These are phyloP conservation scores for Chaetomium strumarium DNA, from an alignment of 2,329 filamentous ascomycete genomes.

Conservation along the genomic window DNA sequence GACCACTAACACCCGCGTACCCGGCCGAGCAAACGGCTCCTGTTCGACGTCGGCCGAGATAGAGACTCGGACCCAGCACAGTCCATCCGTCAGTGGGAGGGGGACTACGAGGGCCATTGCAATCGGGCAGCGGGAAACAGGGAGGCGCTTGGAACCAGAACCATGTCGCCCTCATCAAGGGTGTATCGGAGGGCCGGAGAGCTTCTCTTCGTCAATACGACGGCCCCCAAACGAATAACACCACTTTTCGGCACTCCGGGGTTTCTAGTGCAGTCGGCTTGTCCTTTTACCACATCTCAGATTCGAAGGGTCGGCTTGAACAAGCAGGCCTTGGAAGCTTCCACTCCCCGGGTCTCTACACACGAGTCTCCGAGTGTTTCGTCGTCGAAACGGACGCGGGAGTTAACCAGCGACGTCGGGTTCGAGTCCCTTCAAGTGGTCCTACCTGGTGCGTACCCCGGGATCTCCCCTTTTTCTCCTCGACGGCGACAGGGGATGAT, in stretches of 20 bases:
- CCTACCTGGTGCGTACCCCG: constrained; percentile 16
- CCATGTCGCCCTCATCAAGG: constrained; percentile 17
- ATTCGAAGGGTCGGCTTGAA: not conserved
- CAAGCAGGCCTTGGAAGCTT: not conserved
- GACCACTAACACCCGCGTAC: not conserved
- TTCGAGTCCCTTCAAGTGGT: constrained; percentile 8
- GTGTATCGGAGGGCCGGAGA: constrained; percentile 15
- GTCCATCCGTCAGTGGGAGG: not conserved
- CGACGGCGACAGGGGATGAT: not conserved
- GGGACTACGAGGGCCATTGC: not conserved
- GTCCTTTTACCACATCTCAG: constrained; percentile 11
- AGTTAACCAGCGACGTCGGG: not conserved
- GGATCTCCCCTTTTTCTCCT: not conserved
- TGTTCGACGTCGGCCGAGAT: not conserved
- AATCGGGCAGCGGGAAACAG: not conserved
- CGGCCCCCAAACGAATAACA: constrained; percentile 6
- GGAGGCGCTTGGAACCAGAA: not conserved
- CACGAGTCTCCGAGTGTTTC: constrained; percentile 3
- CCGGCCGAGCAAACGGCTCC: not conserved
- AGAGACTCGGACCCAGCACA: not conserved
- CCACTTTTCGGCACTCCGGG: not conserved
- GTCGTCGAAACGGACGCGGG: not conserved
- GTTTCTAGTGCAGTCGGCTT: not conserved
- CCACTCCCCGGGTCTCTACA: not conserved
- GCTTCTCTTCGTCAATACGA: constrained; percentile 5